Percentiles rank a stretch among this genome's conserved stretches.
These are phyloP conservation scores for Hemileccinum impolitum DNA, from an alignment of 768 basidiomycete species.

Conservation along the genomic window DNA sequence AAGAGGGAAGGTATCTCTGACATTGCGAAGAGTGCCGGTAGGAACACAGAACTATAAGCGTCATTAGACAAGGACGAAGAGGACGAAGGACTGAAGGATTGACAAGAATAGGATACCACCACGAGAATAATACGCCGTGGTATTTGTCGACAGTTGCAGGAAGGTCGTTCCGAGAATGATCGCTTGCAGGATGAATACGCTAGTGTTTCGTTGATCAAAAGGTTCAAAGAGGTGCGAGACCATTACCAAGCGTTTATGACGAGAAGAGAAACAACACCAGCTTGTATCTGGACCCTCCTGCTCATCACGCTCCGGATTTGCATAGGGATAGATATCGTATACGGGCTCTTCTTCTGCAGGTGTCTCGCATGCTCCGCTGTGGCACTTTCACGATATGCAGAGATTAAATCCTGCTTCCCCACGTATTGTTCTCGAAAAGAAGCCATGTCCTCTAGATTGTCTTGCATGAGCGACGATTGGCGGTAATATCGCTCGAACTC, in stretches of 20 bases:
- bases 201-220: conserved; percentile 14
- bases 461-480: conserved; percentile 36
- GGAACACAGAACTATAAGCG: conserved; percentile 47
- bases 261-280: conserved; percentile 36
- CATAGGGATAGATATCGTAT: conserved; percentile 46
- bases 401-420: conserved; percentile 39
- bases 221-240: not conserved
- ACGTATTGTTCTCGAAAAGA: conserved; percentile 45
- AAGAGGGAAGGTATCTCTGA: conserved; percentile 54
- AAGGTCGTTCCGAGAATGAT: conserved; percentile 42
- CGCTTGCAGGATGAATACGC: conserved; percentile 37
- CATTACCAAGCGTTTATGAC: conserved; percentile 28
- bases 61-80: not conserved
- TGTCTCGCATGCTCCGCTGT: conserved; percentile 51
- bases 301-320: conserved; percentile 47
- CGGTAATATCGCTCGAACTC: conserved; percentile 55
- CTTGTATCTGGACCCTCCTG: conserved; percentile 46
- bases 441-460: conserved; percentile 47
- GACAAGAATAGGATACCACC: conserved; percentile 85
- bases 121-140: conserved; percentile 45
- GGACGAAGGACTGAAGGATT: conserved; percentile 13
- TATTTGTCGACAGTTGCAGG: conserved; percentile 39
- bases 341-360: conserved; percentile 42
- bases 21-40: conserved; percentile 57
- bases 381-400: conserved; percentile 48